Conservation (phyloP, 2,329 filamentous ascomycete species). For the Talaromyces pinophilus region DNA sequence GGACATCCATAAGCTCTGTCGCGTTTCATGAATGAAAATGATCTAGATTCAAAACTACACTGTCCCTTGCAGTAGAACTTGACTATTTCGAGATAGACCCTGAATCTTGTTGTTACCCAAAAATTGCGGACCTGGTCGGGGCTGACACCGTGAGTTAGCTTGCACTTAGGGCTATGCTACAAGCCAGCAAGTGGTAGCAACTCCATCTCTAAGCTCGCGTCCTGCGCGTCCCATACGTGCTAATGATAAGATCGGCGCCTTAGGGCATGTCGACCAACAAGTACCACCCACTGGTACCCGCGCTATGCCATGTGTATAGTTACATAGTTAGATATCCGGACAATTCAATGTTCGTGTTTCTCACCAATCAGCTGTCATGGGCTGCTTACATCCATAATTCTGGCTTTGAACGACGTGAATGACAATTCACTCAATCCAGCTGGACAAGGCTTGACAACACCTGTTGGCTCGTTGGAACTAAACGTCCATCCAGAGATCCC, state of each 20-base stretch:
- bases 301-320: not conserved
- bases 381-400: not conserved
- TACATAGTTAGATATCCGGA: not conserved
- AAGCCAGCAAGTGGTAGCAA: not conserved
- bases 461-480: not conserved
- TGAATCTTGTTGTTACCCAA: not conserved
- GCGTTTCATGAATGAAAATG: not conserved
- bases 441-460: not conserved
- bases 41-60: not conserved
- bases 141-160: not conserved
- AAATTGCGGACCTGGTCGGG: not conserved
- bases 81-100: not conserved
- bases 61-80: not conserved
- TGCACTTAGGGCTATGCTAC: not conserved
- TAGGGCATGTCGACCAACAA: not conserved
- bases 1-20: not conserved
- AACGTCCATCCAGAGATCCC: constrained; percentile 1
- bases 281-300: not conserved
- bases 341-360: not conserved
- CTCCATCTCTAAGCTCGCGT: not conserved
- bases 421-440: not conserved
- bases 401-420: not conserved
- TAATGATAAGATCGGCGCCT: not conserved
- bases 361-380: not conserved
- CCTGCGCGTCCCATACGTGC: not conserved